Conservation (phyloP, 2,329 filamentous ascomycete genomes). For the Decorospora gaudefroyi region DNA sequence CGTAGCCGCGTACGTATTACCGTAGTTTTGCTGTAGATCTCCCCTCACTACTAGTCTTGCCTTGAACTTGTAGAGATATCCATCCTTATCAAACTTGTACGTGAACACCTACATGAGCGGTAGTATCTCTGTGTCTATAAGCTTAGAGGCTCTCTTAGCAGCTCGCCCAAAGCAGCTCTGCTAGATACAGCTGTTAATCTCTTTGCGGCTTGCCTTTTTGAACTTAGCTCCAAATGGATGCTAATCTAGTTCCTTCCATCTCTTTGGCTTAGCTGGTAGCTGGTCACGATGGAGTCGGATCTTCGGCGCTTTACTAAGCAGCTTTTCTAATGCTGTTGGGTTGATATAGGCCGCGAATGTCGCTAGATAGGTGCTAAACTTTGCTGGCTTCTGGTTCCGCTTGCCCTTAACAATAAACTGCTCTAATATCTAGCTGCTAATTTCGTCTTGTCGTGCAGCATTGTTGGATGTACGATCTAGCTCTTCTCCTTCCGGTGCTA, state of each 20-base stretch:
- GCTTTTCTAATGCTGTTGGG: neutral
- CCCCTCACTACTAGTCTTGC: constrained; percentile 18
- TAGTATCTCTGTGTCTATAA: constrained; percentile 2
- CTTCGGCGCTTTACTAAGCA: no score
- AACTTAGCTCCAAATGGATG: no score
- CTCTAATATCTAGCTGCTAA: no score
- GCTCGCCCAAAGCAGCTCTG: constrained; percentile 2
- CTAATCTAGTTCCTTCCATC: no score
- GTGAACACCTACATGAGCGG: no score
- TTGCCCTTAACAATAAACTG: neutral
- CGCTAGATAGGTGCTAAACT: constrained; percentile 2
- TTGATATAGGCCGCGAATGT: constrained; percentile 5
- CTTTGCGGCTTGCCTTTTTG: neutral
- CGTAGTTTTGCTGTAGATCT: constrained; percentile 8
- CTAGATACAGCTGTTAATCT: constrained; percentile 1
- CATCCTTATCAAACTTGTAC: no score
- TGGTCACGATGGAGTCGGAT: no score
- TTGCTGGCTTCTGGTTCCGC: constrained; percentile 2
- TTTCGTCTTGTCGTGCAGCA: no score
- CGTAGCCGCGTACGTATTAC: no score
- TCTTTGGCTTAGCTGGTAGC: no score
- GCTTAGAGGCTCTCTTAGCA: neutral
- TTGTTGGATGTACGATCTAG: no score
- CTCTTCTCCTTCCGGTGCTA: no score
- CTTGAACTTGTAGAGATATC: constrained; percentile 16